These are phyloP conservation scores for Diutina scorzettiae DNA, from an alignment of 1,139 yeast genomes.

Conservation along the genomic window DNA sequence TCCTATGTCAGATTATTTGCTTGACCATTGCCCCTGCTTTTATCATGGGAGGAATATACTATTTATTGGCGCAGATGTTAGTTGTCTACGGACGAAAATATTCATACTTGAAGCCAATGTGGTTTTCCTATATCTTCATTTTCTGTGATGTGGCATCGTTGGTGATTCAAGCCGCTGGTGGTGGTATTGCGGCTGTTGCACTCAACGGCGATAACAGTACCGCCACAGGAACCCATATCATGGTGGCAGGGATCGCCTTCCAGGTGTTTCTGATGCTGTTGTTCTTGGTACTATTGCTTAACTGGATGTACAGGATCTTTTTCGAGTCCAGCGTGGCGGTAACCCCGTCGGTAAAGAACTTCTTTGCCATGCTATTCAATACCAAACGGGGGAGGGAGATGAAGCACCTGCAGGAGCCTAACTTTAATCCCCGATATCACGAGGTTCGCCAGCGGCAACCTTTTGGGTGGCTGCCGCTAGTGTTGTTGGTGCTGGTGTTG, in stretches of 20 bases:
- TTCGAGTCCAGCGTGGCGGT: conserved; percentile 14
- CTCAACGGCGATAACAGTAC: conserved; percentile 10
- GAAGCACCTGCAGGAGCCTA: conserved; percentile 6
- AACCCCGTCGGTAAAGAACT: conserved; percentile 9
- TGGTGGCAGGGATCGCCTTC: conserved; percentile 5
- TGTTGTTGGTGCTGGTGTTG: conserved; percentile 13
- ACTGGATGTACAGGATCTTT: conserved; percentile 9
- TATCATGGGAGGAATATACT: conserved; percentile 29
- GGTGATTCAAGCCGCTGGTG: conserved; percentile 27
- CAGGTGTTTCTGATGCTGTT: conserved; percentile 6
- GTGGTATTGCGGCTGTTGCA: conserved; percentile 21
- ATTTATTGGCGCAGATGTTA: conserved; percentile 22
- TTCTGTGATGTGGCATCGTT: conserved; percentile 23
- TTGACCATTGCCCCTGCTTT: conserved; percentile 30
- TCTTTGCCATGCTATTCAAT: conserved; percentile 14
- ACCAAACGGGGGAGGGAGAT: conserved; percentile 13
- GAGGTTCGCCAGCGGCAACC: conserved; percentile 11
- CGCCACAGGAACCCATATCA: background rate
- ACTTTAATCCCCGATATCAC: conserved; percentile 12
- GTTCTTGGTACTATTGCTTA: background rate
- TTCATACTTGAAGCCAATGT: conserved; percentile 19
- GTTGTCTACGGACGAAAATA: conserved; percentile 18
- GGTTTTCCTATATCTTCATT: conserved; percentile 26
- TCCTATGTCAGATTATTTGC: conserved; percentile 22
- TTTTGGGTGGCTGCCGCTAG: conserved; percentile 17